These are phyloP conservation scores for Yamadazyma atmosphaerica DNA, from an alignment of 1,139 yeast species.

Conservation along the genomic window DNA sequence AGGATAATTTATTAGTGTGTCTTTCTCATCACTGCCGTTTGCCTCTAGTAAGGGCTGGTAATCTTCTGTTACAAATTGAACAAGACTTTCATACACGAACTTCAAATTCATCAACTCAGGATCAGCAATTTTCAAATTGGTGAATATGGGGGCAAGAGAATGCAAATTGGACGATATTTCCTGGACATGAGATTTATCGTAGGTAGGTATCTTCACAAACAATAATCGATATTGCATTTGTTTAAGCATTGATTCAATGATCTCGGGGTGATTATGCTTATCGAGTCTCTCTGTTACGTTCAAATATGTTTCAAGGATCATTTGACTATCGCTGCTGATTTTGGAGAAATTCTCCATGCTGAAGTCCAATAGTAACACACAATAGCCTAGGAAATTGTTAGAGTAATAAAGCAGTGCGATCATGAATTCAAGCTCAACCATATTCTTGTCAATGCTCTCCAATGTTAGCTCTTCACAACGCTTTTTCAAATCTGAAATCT, in stretches of 20 bases:
- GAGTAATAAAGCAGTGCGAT: slow-evolving; percentile 19
- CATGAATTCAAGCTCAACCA: slow-evolving; percentile 12
- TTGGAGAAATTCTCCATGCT: slow-evolving; percentile 21
- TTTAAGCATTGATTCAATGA: slow-evolving; percentile 9
- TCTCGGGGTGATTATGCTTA: not conserved
- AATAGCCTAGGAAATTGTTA: slow-evolving; percentile 19
- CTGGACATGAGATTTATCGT: slow-evolving; percentile 23
- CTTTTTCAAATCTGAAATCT: slow-evolving; percentile 7
- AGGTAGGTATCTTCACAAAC: slow-evolving; percentile 27
- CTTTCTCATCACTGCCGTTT: not conserved
- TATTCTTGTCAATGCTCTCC: slow-evolving; percentile 8
- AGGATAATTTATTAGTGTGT: slow-evolving; percentile 21
- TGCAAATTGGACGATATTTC: slow-evolving; percentile 25
- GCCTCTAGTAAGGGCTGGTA: not conserved
- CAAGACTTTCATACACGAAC: not conserved
- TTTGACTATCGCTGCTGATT: slow-evolving; percentile 16
- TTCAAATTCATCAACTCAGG: slow-evolving; percentile 2
- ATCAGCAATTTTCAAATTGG: slow-evolving; percentile 6
- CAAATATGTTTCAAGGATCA: slow-evolving; percentile 14
- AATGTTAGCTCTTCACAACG: slow-evolving; percentile 1
- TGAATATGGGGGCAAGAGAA: slow-evolving; percentile 17
- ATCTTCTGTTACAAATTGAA: not conserved
- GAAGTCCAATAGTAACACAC: slow-evolving; percentile 21
- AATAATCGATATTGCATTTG: slow-evolving; percentile 18
- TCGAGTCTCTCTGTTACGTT: slow-evolving; percentile 2